phyloP scores from a whole-genome alignment of 208 protist species.

The Endotrypanum monterogeii region DNA sequence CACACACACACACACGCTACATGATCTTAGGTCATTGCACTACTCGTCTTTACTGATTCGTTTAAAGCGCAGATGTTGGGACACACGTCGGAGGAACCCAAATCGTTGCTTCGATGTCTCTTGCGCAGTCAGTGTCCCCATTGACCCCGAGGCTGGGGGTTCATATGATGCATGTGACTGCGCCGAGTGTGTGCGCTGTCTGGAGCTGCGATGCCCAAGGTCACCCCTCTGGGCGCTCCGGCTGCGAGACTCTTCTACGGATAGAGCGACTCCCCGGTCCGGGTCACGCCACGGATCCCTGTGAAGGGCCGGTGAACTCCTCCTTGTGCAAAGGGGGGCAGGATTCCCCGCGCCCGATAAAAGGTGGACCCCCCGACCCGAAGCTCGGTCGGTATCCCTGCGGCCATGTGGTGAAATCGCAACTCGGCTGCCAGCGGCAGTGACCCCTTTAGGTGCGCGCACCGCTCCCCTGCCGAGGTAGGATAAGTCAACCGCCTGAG shows the following conservation, averaged over 20 bases:
- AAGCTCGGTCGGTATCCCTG: not conserved
- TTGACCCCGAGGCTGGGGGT: not conserved
- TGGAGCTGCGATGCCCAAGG: not conserved
- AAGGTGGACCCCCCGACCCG: not conserved
- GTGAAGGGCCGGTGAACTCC: not conserved
- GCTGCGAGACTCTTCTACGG: not conserved
- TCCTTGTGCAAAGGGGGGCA: not conserved
- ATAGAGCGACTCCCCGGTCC: not conserved
- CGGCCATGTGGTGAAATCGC: not conserved
- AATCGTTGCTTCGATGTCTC: slow-evolving; percentile 25
- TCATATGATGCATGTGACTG: not conserved
- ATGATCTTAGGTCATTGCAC: not conserved
- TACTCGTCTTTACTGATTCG: not conserved
- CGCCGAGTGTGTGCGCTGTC: not conserved
- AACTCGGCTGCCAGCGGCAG: not conserved
- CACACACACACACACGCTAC: not conserved
- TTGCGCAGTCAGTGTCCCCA: not conserved
- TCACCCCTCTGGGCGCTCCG: not conserved
- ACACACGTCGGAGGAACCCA: slow-evolving; percentile 18
- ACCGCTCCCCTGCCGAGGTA: not conserved
- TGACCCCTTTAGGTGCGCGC: not conserved
- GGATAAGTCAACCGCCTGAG: not conserved
- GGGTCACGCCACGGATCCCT: not conserved
- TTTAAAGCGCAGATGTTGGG: not conserved
- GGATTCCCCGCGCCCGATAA: not conserved